Evolutionary conservation across 2,329 filamentous ascomycete species (phyloP), one percentile per base, ranked within the genome.

Genomic region (Exophiala calicioides): DNA sequence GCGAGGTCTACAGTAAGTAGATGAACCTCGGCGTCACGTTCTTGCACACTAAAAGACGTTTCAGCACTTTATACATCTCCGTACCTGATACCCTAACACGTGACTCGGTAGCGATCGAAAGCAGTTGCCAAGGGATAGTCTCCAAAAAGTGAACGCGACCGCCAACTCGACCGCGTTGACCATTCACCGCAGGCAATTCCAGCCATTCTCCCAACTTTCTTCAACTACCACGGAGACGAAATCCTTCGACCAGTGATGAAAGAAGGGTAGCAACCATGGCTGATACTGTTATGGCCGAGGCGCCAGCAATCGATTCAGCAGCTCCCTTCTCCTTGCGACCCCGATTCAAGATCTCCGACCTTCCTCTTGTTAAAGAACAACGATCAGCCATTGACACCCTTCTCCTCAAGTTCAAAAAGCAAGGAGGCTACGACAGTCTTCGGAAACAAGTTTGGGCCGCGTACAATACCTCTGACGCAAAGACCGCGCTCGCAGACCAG

Each of bases 361-460:
- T 85, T 19, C 81, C 81, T 3, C 68, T 84, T 23, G 75, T 77
- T 18, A 73, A 77, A 44, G 65, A 74, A 26, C 80, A 84, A 61
- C 76, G 79, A 51, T 69, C 73, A 5, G 73, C 75, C 18, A 81
- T 85, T 44, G 80, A 84, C 61, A 72, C 72, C 55, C 71, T 85
- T 33, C 70, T 83, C 13, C 75, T 81, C 60, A 78, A 77, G 1
- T 82, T 83, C 63, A 82, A 82, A 65, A 84, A 84, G 65, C 82
- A 82, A 63, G 81, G 81, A 53, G 79, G 80, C 45, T 85, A 82
- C 58, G 81, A 85, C 62, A 69, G 67, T 38, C 66, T 84, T 44
- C 76, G 81, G 48, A 84, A 83, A 63, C 73, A 77, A 49, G 67
- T 81, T 3, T 81, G 80, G 69, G 73, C 77, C 9, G 74, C 80